Evolutionary conservation across 768 basidiomycete genomes (phyloP), one percentile per base, ranked within the genome.

Genomic region (Pleurotus giganteus): DNA sequence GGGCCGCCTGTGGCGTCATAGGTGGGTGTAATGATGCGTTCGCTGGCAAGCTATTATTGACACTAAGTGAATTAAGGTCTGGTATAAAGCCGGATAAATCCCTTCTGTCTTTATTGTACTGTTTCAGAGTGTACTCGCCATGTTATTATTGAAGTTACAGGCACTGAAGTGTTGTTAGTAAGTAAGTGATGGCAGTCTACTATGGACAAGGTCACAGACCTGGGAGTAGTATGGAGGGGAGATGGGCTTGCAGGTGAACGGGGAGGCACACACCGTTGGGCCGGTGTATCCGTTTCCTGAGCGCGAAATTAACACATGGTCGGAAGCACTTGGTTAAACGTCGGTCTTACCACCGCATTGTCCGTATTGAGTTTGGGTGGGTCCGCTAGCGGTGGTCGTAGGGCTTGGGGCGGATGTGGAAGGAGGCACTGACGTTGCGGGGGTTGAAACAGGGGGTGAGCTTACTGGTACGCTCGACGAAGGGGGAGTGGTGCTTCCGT

Each of bases 1-100:
- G 89, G 54, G 78, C 82, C n/a, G 90, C 91, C 11, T 93, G 91
- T 63, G 91, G 90, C 61, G 82, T 92, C 47, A 88, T 92, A 60
- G 89, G 88, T 82, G 66, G 54, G 67, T 56, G 32, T 36, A 51
- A 53, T 41, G 27, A 47, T 41, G 19, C 39, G 39, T 19, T 12
- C 7, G 27, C 43, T n/a, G 45, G 44, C 29, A 19, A 21, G 7
- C 32, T 9, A 60, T 31, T 28, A 54, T 44, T 42, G 41, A 12
- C 12, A 27, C 23, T 19, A 42, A n/a, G 42, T 37, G 15, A 60
- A 11, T 26, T 37, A 12, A 49, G 46, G 44, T 39, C 43, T 41
- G 43, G 41, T 28, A 53, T 59, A 47, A 62, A 60, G 41, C 56
- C 31, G n/a, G 28, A 37, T 7, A 4, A 17, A 45, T 28, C 12